phyloP scores from a whole-genome alignment of 78 protist species.

The Salpingoeca rosetta region DNA sequence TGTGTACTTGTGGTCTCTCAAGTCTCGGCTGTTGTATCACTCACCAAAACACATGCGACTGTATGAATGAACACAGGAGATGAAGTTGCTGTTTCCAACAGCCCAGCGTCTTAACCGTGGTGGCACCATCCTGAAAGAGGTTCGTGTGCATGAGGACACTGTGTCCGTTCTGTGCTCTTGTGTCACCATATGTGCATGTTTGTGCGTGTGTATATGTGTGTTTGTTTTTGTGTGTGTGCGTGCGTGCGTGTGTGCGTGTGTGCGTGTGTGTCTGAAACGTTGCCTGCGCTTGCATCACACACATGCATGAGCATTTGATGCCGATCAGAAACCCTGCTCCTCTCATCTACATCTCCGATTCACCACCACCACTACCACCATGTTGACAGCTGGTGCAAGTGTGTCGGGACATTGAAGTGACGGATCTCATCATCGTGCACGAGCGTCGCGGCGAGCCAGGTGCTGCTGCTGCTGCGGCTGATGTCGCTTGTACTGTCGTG shows the following conservation, averaged over 20 bases:
- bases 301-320: too few relatives aligned
- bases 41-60: neutral
- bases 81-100: constrained; percentile 86
- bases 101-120: constrained; percentile 90
- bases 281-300: too few relatives aligned
- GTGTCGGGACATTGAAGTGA: constrained; percentile 70
- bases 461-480: neutral
- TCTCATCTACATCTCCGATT: too few relatives aligned
- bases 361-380: too few relatives aligned
- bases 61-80: constrained; percentile 53
- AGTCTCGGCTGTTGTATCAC: neutral
- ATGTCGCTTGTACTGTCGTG: neutral
- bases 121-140: constrained; percentile 39
- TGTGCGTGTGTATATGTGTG: neutral
- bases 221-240: neutral
- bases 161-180: neutral
- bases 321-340: too few relatives aligned
- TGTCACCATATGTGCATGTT: neutral
- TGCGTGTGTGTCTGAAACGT: too few relatives aligned
- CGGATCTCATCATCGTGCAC: constrained; percentile 93
- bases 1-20: neutral
- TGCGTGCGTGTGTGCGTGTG: too few relatives aligned
- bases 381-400: constrained; percentile 68
- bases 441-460: constrained; percentile 93
- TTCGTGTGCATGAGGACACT: neutral